Evolutionary conservation across 371 early-diverging fungal genomes (phyloP).

Genomic region (Chytridiales sp.): DNA sequence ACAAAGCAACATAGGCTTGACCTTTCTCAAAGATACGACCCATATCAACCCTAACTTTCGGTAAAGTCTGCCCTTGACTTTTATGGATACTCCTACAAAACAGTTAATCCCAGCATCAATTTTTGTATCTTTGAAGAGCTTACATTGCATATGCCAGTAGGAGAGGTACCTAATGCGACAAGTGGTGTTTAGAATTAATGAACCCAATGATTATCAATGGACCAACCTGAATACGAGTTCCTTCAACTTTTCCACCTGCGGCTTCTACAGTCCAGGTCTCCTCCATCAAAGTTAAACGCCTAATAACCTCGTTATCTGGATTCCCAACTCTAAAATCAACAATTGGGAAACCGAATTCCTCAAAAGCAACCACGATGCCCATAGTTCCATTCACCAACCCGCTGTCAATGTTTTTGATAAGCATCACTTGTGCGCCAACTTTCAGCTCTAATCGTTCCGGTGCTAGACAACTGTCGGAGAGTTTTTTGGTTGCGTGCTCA

Average conservation of each 20-base stretch:
- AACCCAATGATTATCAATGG: conserved; percentile 2
- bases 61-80: conserved; percentile 88
- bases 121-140: conserved; percentile 4
- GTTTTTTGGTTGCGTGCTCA: conserved; percentile 17
- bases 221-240: conserved; percentile 44
- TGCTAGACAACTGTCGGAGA: conserved; percentile 34
- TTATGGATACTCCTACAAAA: conserved; percentile 71
- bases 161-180: conserved; percentile 33
- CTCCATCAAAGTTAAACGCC: conserved; percentile 12
- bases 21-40: conserved; percentile 78
- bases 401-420: conserved; percentile 71
- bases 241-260: conserved; percentile 47
- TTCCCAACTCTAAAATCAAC: conserved; percentile 29
- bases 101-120: neutral
- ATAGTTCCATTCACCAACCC: conserved; percentile 82
- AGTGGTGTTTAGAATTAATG: conserved; percentile 33
- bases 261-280: conserved; percentile 64
- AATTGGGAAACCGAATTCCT: conserved; percentile 23
- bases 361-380: conserved; percentile 63
- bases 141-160: conserved; percentile 37
- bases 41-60: conserved; percentile 75
- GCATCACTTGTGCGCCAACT: conserved; percentile 75
- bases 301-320: conserved; percentile 45
- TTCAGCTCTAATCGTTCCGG: conserved; percentile 65
- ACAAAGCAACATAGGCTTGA: conserved; percentile 89